Base-by-base conservation (phyloP, 208 protist species). In the Wallacemonas sp. region DNA sequence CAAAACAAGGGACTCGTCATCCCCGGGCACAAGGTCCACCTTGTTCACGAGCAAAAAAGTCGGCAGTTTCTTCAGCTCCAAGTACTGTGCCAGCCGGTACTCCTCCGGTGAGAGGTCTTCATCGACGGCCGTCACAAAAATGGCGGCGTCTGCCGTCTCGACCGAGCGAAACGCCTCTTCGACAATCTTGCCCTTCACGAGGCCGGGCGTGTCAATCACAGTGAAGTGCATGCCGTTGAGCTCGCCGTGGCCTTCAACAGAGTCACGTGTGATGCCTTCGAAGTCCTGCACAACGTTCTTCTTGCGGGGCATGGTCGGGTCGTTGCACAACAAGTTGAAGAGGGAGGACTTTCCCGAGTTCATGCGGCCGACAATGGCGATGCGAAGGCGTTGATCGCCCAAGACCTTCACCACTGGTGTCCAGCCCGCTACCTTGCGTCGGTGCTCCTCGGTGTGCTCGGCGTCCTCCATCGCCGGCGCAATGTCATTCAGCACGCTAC, bases 301-400 rank as follows among this genome's bases (percentile, higher is more conserved):
- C 20, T 76, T 72, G 2, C 67, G 38, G 3, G 83, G 86, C 59
- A 90, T 76, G 0, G 77, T 84, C 2, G 80, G 77, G 45, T 93
- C 86, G 22, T 84, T 65, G 64, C 84, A 86, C 31, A 97, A 67
- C n/a, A 92, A 45, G 61, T 97, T 97, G 70, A 94, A 97, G 12
- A 97, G 66, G 2, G 90, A 93, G 0, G 90, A 96, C 75, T 97
- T 97, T 22, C 92, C 92, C 48, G 74, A 76, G 65, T 97, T 95
- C 87, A 96, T 94, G 39, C 85, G 84, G 5, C 92, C 92, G 23
- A 97, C 81, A 70, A 97, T 76, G 29, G 92, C 92, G 1, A 97
- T 70, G 28, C 89, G 89, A 22, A 97, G 79, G 16, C 77, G 76
- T 62, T 96, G 88, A 62, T 95, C 89, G 25, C 81, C 79, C 18